Conservation (phyloP, 2,329 filamentous ascomycete species). For the Botryotinia calthae region DNA sequence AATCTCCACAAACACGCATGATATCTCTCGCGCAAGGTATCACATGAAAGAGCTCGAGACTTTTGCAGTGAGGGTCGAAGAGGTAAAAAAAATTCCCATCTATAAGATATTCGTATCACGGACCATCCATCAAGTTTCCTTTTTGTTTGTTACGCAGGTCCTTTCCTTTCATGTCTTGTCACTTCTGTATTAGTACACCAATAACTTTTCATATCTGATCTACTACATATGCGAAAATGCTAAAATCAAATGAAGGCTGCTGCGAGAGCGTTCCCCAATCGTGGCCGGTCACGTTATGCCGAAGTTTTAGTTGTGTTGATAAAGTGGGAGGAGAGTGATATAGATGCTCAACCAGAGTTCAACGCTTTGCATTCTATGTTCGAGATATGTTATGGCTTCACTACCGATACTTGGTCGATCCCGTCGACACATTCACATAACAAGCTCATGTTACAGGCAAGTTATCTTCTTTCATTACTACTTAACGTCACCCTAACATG, state of each 20-base stretch:
- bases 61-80: slow-evolving; percentile 24
- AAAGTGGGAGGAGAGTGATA: slow-evolving; percentile 31
- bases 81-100: slow-evolving; percentile 15
- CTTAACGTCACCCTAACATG: slow-evolving; percentile 5
- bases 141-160: background rate
- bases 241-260: slow-evolving; percentile 27
- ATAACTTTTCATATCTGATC: slow-evolving; percentile 9
- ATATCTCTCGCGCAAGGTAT: slow-evolving; percentile 25
- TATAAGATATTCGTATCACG: slow-evolving; percentile 14
- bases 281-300: slow-evolving; percentile 28
- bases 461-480: background rate
- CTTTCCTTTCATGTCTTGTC: slow-evolving; percentile 3
- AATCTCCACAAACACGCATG: slow-evolving; percentile 24
- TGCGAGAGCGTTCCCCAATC: slow-evolving; percentile 30
- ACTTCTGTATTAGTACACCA: background rate
- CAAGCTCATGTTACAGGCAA: slow-evolving; percentile 30
- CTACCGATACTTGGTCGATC: slow-evolving; percentile 31
- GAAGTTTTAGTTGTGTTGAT: slow-evolving; percentile 29
- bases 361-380: slow-evolving; percentile 29
- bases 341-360: slow-evolving; percentile 26
- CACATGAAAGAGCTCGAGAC: slow-evolving; percentile 24
- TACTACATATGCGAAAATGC: slow-evolving; percentile 19
- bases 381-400: slow-evolving; percentile 28
- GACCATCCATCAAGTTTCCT: slow-evolving; percentile 9
- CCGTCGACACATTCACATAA: slow-evolving; percentile 28